Conservation (phyloP, 2,329 filamentous ascomycete species). For the Cordyceps javanica region DNA sequence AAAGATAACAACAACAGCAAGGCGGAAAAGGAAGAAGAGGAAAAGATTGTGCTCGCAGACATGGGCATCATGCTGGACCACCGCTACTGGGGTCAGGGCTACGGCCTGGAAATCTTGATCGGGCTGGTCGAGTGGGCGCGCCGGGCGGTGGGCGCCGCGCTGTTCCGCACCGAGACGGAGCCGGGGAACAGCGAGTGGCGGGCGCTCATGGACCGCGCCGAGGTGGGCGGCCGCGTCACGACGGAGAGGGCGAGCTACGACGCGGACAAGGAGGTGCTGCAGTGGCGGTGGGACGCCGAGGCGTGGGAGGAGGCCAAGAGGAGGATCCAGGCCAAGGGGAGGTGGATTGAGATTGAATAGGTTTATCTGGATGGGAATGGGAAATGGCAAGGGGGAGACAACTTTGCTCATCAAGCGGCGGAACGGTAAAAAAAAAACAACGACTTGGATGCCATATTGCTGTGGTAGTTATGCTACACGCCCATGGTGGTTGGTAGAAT, state of each 20-base stretch:
- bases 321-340: slow-evolving; percentile 9
- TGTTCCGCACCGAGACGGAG: slow-evolving; percentile 19
- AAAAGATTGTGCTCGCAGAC: slow-evolving; percentile 11
- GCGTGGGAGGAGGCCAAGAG: slow-evolving; percentile 16
- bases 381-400: no score
- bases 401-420: no score
- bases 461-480: no score
- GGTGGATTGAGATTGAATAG: slow-evolving; percentile 14
- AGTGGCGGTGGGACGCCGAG: slow-evolving; percentile 9
- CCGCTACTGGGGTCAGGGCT: slow-evolving; percentile 17
- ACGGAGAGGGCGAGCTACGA: slow-evolving; percentile 11
- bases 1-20: no score
- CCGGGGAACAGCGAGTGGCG: slow-evolving; percentile 14
- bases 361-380: not conserved
- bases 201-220: slow-evolving; percentile 13
- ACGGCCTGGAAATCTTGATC: slow-evolving; percentile 18
- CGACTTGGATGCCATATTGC: no score
- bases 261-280: slow-evolving; percentile 6
- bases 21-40: not conserved
- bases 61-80: slow-evolving; percentile 20
- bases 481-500: no score
- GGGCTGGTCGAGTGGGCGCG: slow-evolving; percentile 19
- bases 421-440: no score
- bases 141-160: slow-evolving; percentile 13
- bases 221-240: slow-evolving; percentile 9